These are phyloP conservation scores for Bidens hawaiensis DNA, from an alignment of 140 eudicot genomes.

Conservation along the genomic window DNA sequence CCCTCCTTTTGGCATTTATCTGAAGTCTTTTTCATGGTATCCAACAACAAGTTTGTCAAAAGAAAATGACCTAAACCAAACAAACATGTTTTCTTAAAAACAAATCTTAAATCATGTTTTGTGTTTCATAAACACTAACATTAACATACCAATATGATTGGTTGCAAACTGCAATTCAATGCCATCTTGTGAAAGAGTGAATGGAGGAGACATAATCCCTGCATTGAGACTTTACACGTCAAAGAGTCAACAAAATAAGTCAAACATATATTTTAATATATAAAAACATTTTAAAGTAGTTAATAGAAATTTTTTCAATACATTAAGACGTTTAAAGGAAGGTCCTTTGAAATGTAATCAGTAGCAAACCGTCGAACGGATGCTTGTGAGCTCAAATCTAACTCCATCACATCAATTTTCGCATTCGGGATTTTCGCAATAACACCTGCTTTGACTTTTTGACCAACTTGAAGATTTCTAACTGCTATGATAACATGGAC, in stretches of 20 bases:
- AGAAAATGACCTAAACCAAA: constrained; percentile 49
- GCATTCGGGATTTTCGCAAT: constrained; percentile 55
- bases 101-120: background rate
- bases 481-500: constrained; percentile 41
- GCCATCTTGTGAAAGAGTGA: constrained; percentile 57
- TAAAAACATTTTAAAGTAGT: background rate
- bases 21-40: constrained; percentile 74
- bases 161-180: constrained; percentile 83
- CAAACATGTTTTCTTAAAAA: background rate
- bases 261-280: background rate
- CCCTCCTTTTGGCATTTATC: constrained; percentile 68
- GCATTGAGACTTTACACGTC: constrained; percentile 66
- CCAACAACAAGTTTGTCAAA: constrained; percentile 79
- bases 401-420: constrained; percentile 82
- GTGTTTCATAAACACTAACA: background rate
- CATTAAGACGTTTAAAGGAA: constrained; percentile 81
- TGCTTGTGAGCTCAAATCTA: constrained; percentile 69
- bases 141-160: constrained; percentile 64
- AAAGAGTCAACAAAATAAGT: constrained; percentile 2
- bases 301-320: constrained; percentile 11
- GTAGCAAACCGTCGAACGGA: constrained; percentile 71
- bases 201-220: constrained; percentile 82
- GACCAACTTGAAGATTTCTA: constrained; percentile 61
- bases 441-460: constrained; percentile 52
- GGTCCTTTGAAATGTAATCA: constrained; percentile 56